Evolutionary conservation across 345 rosid genomes (phyloP).

Genomic region (Lenwebbia sp.): DNA sequence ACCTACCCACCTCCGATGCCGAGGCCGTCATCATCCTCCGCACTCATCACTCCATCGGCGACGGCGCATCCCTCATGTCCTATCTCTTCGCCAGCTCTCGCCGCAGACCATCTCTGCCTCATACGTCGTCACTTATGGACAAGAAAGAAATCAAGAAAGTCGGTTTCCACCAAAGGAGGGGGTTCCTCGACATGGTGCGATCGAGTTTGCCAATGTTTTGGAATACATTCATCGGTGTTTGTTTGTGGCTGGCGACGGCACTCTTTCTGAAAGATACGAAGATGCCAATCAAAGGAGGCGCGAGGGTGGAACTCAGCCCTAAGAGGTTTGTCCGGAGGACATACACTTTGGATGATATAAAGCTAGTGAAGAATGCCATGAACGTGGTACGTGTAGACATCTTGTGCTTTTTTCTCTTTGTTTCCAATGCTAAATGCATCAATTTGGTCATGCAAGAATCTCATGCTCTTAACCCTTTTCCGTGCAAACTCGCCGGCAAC

Average conservation of each 20-base stretch:
- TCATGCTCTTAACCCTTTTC: background rate
- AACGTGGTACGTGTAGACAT: background rate
- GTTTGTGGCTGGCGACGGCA: constrained; percentile 25
- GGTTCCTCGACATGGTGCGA: background rate
- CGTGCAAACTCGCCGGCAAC: background rate
- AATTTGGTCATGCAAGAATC: background rate
- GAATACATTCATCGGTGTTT: constrained; percentile 15
- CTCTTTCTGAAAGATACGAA: constrained; percentile 36
- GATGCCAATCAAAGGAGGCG: constrained; percentile 40
- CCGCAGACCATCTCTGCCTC: constrained; percentile 3
- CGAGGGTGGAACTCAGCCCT: constrained; percentile 2
- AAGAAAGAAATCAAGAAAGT: background rate
- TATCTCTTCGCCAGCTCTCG: constrained; percentile 35
- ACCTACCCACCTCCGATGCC: constrained; percentile 16
- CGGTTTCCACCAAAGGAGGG: background rate
- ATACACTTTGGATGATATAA: constrained; percentile 19
- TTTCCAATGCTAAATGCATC: background rate
- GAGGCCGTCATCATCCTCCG: constrained; percentile 23
- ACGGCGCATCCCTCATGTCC: constrained; percentile 54
- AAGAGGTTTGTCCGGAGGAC: constrained; percentile 17
- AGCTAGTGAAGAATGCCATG: constrained; percentile 17
- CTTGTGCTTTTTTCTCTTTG: background rate
- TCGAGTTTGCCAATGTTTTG: background rate
- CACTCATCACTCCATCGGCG: constrained; percentile 59
- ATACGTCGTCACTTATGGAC: background rate